Evolutionary conservation across 2,329 filamentous ascomycete genomes (phyloP), one percentile per base, ranked within the genome.

Genomic region (Sclerotinia borealis): DNA sequence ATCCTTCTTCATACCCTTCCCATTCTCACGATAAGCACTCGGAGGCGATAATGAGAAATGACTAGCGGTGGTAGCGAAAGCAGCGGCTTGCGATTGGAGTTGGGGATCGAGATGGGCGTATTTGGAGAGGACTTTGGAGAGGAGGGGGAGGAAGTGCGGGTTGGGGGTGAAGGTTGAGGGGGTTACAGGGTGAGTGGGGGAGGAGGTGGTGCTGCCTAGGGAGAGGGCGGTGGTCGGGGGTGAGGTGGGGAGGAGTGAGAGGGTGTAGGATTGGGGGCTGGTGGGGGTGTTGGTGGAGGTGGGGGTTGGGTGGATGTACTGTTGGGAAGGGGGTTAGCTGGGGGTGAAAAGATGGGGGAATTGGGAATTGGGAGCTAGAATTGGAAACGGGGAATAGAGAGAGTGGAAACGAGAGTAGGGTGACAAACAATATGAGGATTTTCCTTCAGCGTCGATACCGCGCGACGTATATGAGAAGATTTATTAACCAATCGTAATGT

Each of bases 131-230:
- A 87, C 83, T 19, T 83, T 76, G 69, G 85, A 79, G 27, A 89
- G 78, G 58, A 88, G 82, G 11, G 76, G 71, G n/a, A 85, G 72
- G 72, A 90, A 90, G 27, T 76, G 74, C 11, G 76, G 79, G 72
- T 89, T 90, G 70, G 84, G 81, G 27, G 73, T 76, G 70, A 90
- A 87, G 27, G 83, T 81, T 45, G 77, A 75, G 4, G 87, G 84
- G 0, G 84, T 87, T 1, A 86, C 86, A 13, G 45, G 11, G 22
- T 17, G 27, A 1, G 85, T 85, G n/a, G 87, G 66, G 19, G 75
- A 70, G 6, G 76, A 70, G 7, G 81, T 83, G 0, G 85, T 83
- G 2, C 79, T 83, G 55, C 87, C 87, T 65, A 90, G 83, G 17
- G 85, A 80, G 25, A 89, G 76, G 34, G 74, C 72, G 7, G 77